Evolutionary conservation across 306 rosid species (phyloP).

Genomic region (Citrullus amarus): DNA sequence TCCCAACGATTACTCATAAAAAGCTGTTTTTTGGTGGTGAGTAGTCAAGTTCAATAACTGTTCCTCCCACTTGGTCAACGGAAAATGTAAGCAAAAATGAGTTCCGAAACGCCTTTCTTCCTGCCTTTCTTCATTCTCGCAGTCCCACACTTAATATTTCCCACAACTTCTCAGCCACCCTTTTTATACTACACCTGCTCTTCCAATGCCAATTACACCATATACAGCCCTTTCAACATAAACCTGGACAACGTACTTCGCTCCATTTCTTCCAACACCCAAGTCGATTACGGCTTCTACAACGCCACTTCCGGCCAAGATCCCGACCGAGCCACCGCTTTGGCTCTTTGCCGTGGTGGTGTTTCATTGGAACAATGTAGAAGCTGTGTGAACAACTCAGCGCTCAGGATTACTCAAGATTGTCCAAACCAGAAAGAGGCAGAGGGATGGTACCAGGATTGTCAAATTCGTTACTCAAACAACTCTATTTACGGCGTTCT

Average conservation of each 20-base stretch:
- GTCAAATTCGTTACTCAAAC: conserved; percentile 17
- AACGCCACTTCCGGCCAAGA: neutral
- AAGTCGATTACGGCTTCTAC: neutral
- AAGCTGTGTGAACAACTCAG: neutral
- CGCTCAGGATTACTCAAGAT: neutral
- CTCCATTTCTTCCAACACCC: neutral
- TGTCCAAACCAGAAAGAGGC: conserved; percentile 19
- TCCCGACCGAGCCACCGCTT: neutral
- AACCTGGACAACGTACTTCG: neutral
- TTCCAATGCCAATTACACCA: neutral
- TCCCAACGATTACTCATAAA: no score
- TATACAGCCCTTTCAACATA: neutral
- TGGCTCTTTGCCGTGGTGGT: neutral
- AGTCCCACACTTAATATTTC: neutral
- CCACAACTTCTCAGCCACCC: neutral
- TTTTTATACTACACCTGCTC: neutral
- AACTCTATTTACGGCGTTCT: neutral
- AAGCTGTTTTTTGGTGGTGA: no score
- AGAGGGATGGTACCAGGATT: neutral
- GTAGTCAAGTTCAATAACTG: no score
- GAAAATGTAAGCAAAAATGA: no score
- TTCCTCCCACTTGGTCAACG: no score
- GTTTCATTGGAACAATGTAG: neutral
- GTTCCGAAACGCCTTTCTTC: no score
- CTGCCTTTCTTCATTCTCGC: no score